A percentile compares a stretch with the other conserved stretches of the same genome.
Conservation (phyloP, 73 alveolate species). For the Blepharisma japonicum region DNA sequence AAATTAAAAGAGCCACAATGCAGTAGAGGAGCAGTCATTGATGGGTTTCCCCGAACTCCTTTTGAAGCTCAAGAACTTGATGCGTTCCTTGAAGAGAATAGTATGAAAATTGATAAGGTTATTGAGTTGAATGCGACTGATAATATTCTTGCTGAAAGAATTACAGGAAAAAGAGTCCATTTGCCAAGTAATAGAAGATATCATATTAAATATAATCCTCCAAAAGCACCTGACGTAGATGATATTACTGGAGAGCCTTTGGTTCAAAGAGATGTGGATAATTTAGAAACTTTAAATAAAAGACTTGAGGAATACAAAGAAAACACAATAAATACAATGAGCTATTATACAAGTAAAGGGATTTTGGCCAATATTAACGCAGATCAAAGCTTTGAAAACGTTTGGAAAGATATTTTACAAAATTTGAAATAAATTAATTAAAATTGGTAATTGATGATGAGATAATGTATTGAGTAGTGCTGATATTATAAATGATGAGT, state of each 20-base stretch:
- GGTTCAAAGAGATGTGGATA: constrained; percentile 75
- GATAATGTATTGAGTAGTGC: too few species aligned
- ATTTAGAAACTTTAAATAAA: constrained; percentile 65
- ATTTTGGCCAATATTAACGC: constrained; percentile 50
- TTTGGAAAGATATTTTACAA: constrained; percentile 14
- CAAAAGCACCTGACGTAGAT: constrained; percentile 68
- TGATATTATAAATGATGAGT: too few species aligned
- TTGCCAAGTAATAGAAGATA: constrained; percentile 76
- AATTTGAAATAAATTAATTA: too few species aligned
- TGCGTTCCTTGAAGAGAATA: constrained; percentile 53
- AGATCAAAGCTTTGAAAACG: not conserved
- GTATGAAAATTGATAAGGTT: constrained; percentile 46
- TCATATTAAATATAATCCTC: constrained; percentile 79
- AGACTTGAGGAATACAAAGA: constrained; percentile 67
- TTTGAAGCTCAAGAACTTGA: constrained; percentile 81
- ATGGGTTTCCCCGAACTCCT: constrained; percentile 93
- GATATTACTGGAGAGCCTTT: constrained; percentile 84
- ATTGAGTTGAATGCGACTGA: constrained; percentile 57
- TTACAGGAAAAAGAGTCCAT: constrained; percentile 82
- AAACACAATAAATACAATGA: constrained; percentile 69
- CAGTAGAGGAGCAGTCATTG: constrained; percentile 85
- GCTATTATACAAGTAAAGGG: constrained; percentile 59
- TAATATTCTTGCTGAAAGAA: constrained; percentile 66
- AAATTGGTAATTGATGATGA: too few species aligned
- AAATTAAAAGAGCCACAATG: constrained; percentile 87